A percentile compares a stretch with the other conserved stretches of the same genome.
Conservation (phyloP, 2,329 filamentous ascomycete genomes). For the Aspergillus carbonarius region DNA sequence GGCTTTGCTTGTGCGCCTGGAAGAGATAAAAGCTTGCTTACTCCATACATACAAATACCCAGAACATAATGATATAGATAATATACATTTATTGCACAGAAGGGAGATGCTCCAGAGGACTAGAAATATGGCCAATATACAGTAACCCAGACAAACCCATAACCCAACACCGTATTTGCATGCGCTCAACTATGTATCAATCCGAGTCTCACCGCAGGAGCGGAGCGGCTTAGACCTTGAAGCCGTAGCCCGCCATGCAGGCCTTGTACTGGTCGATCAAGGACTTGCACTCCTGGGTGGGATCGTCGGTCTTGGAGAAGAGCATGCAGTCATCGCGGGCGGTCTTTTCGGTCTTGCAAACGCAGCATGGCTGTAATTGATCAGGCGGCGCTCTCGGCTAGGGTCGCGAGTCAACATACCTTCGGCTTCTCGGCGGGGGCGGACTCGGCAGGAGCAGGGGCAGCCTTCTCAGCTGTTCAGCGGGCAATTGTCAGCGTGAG, state of each 20-base stretch:
- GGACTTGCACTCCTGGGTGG: conserved; percentile 74
- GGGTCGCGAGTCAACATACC: conserved; percentile 25
- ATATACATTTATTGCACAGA: conserved; percentile 11
- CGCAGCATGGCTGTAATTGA: conserved; percentile 79
- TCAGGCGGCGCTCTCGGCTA: conserved; percentile 4
- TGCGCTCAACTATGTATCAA: conserved; percentile 1
- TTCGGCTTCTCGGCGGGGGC: conserved; percentile 39
- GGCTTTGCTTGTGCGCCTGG: not conserved
- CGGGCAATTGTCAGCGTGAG: not conserved
- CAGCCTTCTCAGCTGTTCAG: conserved; percentile 22
- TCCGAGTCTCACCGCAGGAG: not conserved
- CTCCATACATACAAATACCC: not conserved
- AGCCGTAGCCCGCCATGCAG: conserved; percentile 93
- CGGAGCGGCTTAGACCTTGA: conserved; percentile 54
- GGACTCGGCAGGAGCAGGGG: conserved; percentile 20
- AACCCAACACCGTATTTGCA: conserved; percentile 11
- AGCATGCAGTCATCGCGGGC: conserved; percentile 98
- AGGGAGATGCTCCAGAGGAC: conserved; percentile 8
- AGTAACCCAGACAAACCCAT: conserved; percentile 12
- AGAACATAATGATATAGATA: conserved; percentile 1
- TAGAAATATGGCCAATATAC: conserved; percentile 14
- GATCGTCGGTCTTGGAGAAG: conserved; percentile 81
- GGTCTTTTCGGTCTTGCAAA: conserved; percentile 93
- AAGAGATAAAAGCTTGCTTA: not conserved
- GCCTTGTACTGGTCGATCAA: conserved; percentile 81